Percentiles rank a stretch among this genome's conserved stretches.
Conservation (phyloP, 2,329 filamentous ascomycete genomes). For the Penicillium aurantiogriseum region DNA sequence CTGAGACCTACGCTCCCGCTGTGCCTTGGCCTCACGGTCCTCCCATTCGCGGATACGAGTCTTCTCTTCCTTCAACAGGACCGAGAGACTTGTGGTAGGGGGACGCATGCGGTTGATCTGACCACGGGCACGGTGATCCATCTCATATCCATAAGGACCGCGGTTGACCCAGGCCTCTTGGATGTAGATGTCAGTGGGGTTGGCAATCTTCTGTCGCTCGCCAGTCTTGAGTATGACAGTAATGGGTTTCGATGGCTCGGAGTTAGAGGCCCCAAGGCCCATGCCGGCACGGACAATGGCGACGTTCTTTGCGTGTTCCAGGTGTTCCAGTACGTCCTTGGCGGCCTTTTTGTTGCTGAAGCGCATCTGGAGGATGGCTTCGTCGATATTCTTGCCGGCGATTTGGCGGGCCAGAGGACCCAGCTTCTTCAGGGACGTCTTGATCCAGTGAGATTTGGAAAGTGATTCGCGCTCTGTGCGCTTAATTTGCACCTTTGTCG, state of each 20-base stretch:
- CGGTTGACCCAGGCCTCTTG: slow-evolving; percentile 90
- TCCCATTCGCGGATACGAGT: slow-evolving; percentile 78
- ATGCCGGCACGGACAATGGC: slow-evolving; percentile 80
- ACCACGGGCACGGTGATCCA: slow-evolving; percentile 75
- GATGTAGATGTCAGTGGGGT: slow-evolving; percentile 83
- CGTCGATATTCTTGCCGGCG: slow-evolving; percentile 86
- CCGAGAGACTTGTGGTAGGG: slow-evolving; percentile 71
- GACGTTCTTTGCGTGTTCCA: slow-evolving; percentile 77
- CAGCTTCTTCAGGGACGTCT: slow-evolving; percentile 90
- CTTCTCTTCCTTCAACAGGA: slow-evolving; percentile 90
- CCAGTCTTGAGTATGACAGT: slow-evolving; percentile 74
- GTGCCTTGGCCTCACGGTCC: slow-evolving; percentile 73
- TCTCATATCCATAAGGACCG: slow-evolving; percentile 60
- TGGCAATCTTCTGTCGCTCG: slow-evolving; percentile 65
- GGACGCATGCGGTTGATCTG: slow-evolving; percentile 65
- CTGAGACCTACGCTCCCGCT: slow-evolving; percentile 70
- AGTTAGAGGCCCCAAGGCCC: slow-evolving; percentile 58
- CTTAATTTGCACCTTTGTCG: slow-evolving; percentile 65
- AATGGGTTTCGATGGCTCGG: slow-evolving; percentile 41
- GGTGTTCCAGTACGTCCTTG: slow-evolving; percentile 71
- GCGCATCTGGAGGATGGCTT: slow-evolving; percentile 90
- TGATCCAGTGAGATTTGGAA: slow-evolving; percentile 67
- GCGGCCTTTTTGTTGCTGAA: slow-evolving; percentile 94
- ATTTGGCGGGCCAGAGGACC: slow-evolving; percentile 84
- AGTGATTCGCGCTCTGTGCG: slow-evolving; percentile 61